A percentile compares a stretch with the other conserved stretches of the same genome.
Evolutionary conservation across 495 filamentous ascomycete species (phyloP).

Genomic region (Penicillium ochrochloron): DNA sequence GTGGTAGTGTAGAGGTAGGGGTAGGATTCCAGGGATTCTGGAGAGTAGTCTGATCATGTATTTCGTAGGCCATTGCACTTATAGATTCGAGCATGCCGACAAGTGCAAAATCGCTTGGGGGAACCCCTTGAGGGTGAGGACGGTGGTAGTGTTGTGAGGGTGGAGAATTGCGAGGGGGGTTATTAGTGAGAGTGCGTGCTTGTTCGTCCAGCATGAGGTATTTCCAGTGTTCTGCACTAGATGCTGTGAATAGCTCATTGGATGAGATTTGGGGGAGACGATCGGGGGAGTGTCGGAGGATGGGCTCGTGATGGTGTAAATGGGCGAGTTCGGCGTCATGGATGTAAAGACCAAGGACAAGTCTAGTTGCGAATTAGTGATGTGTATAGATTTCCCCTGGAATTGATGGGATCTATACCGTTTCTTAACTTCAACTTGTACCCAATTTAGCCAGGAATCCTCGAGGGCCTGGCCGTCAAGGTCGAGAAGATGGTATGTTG

Average conservation of each 20-base stretch:
- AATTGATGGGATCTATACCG: slow-evolving; percentile 10
- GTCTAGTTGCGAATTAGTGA: slow-evolving; percentile 6
- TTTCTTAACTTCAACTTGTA: slow-evolving; percentile 28
- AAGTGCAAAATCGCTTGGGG: slow-evolving; percentile 19
- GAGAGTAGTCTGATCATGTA: neutral
- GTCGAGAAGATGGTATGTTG: slow-evolving; percentile 13
- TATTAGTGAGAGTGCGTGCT: neutral
- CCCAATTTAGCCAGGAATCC: slow-evolving; percentile 22
- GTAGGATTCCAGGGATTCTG: neutral
- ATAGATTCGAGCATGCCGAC: slow-evolving; percentile 21
- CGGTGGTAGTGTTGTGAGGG: neutral
- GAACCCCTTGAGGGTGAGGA: neutral
- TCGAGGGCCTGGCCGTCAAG: slow-evolving; percentile 21
- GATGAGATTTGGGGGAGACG: slow-evolving; percentile 26
- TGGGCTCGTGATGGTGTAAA: slow-evolving; percentile 37
- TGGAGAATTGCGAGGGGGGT: neutral
- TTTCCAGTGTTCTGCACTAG: slow-evolving; percentile 36
- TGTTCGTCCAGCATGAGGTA: slow-evolving; percentile 14
- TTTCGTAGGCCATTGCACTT: slow-evolving; percentile 17
- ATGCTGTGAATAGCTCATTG: slow-evolving; percentile 35
- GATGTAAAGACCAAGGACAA: slow-evolving; percentile 30
- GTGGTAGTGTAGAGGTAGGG: neutral
- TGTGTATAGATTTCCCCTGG: too few species aligned
- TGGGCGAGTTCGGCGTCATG: slow-evolving; percentile 37
- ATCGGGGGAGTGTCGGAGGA: slow-evolving; percentile 24